phyloP scores from a whole-genome alignment of 2,329 filamentous ascomycete genomes.

The Stagonosporopsis vannaccii region DNA sequence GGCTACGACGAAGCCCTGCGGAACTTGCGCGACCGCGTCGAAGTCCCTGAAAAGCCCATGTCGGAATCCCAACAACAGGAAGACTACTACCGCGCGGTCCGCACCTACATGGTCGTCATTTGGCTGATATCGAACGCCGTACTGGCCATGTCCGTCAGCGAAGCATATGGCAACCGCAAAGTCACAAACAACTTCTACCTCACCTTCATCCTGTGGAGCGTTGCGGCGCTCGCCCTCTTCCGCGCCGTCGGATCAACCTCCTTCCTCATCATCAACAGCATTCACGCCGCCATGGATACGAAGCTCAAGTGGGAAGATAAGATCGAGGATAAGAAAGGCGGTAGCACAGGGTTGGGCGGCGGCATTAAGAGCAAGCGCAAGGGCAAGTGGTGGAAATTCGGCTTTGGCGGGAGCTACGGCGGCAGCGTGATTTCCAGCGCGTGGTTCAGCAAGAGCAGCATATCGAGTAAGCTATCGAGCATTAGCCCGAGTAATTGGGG shows the following conservation, averaged over 20 bases:
- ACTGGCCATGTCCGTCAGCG: conserved; percentile 89
- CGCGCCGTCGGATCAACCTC: conserved; percentile 81
- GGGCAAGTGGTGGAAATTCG: conserved; percentile 27
- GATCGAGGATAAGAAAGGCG: conserved; percentile 39
- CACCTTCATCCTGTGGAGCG: conserved; percentile 90
- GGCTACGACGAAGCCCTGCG: conserved; percentile 97
- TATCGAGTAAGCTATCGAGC: conserved; percentile 48
- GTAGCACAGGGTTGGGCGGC: conserved; percentile 37
- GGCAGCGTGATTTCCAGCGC: conserved; percentile 43
- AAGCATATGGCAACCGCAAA: conserved; percentile 76
- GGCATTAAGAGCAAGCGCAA: conserved; percentile 36
- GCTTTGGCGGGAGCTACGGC: conserved; percentile 20
- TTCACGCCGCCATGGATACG: conserved; percentile 88
- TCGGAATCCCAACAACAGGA: conserved; percentile 89
- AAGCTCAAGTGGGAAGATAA: conserved; percentile 67
- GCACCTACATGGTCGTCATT: conserved; percentile 95
- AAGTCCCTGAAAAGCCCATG: conserved; percentile 69
- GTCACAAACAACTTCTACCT: conserved; percentile 89
- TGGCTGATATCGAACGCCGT: conserved; percentile 95
- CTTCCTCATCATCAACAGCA: conserved; percentile 81
- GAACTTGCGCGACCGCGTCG: conserved; percentile 91
- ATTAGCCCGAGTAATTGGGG: conserved; percentile 44
- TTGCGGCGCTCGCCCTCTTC: conserved; percentile 86
- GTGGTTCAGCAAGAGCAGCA: conserved; percentile 48
- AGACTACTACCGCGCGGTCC: conserved; percentile 96